Evolutionary conservation across 1,284 basidiomycete genomes (phyloP), one percentile per base, ranked within the genome.

Genomic region (Entoloma clypeatum): DNA sequence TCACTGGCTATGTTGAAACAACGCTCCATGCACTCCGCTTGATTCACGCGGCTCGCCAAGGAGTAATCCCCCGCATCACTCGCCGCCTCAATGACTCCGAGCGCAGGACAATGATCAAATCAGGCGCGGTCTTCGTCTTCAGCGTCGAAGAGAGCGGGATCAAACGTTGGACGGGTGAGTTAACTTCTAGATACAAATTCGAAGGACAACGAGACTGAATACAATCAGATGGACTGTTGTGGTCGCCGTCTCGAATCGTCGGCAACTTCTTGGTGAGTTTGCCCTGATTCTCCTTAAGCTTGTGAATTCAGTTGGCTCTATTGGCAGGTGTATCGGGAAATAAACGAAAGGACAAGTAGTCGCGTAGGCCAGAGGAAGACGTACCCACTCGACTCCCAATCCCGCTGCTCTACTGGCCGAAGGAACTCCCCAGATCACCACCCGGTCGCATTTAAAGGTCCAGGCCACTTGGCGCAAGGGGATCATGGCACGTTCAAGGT

Each of bases 101-200:
- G 54, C 73, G 81, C 26, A 64, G 79, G 38, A 72, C 75, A 5
- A 81, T 86, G 72, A 86, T 91, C 59, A 72, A 74, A 49, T 84
- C 82, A 41, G 87, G 87, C n/a, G 76, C 83, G 7, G 77, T 90
- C 19, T 91, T 89, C 57, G 81, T 90, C 35, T 91, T 89, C 63
- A 81, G 77, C 53, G 86, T 89, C 56, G 77, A 84, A 50, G 85
- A 89, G 54, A 86, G 85, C 47, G 83, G 82, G 16, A 90, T 91
- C 60, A 89, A 86, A 59, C 72, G 87, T 14, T 90, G 87, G 87
- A 90, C 87, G 36, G 73, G 71, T 71, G 43, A 43, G 62, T 45
- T 45, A 29, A 36, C 27, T 47, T 43, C 26, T 27, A 27, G 18
- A 30, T 32, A 30, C 39, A 25, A 29, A 25, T 38, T 30, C 30